Base-by-base conservation (phyloP, 192 early-diverging fungal genomes). In the Pilaira anomala region DNA sequence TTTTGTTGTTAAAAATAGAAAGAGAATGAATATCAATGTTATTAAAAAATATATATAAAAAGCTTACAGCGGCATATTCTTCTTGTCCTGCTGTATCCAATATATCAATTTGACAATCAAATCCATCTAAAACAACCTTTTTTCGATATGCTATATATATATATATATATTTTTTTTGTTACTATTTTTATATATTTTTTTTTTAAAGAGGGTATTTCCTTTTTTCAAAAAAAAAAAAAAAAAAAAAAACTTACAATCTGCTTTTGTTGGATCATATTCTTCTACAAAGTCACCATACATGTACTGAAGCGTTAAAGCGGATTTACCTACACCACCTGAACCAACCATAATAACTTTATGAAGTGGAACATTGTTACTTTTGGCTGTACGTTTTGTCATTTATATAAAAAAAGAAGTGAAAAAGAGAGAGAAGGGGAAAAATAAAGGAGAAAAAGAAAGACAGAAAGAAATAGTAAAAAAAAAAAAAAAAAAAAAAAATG, bases 311-410 rank as follows among this genome's bases (percentile, higher is more conserved):
- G 93, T 93, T 33, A 95, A 70, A 12, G 93, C 93, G 3, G 89
- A 91, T 72, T 95, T 95, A 41, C 93, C 93, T 13, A 95, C 93
- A 62, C 91, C 93, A 61, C 93, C 93, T 21, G 87, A 86, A 25
- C 93, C 93, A 29, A 95, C 91, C 93, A 93, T 93, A 65, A 93
- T 93, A 60, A 93, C 87, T 81, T 93, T 93, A 71, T 93, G 92
- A 56, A 92, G 82, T 21, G 90, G 88, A 19, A 87, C 74, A 59
- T 88, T 85, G 40, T 78, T 80, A 22, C 80, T 85, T 60, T 55
- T 55, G 7, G 53, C 28, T 36, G 76, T 63, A 66, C 87, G 87
- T 72, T 89, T 91, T 64, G 79, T 82, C 88, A 90, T 91, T 29
- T 5, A 7, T 41, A 1, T 42, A 36, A 6, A 36, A 9, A 36